phyloP scores from a whole-genome alignment of 1,284 basidiomycete species.

The Pseudozyma flocculosa region DNA sequence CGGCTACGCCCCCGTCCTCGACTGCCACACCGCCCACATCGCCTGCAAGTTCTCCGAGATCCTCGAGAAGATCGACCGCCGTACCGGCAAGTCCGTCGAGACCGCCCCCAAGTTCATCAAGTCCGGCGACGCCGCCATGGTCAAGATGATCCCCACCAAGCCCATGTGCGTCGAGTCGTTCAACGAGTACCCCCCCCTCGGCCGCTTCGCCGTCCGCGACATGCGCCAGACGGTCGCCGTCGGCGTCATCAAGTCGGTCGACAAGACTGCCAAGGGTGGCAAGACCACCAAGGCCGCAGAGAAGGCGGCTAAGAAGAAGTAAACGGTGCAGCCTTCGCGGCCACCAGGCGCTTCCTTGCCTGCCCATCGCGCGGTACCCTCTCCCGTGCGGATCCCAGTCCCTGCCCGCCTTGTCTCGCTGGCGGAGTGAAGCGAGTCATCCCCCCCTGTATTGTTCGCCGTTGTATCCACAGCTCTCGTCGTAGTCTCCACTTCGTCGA shows the following conservation, averaged over 20 bases:
- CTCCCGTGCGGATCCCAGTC: too few species aligned
- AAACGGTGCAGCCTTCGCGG: conserved; percentile 22
- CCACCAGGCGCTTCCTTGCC: too few species aligned
- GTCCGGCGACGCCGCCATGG: conserved; percentile 73
- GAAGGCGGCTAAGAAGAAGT: conserved; percentile 68
- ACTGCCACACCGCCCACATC: conserved; percentile 99
- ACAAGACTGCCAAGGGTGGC: conserved; percentile 43
- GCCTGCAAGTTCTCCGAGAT: conserved; percentile 99
- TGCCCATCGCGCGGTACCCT: too few species aligned
- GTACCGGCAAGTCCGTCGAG: conserved; percentile 91
- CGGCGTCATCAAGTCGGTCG: conserved; percentile 80
- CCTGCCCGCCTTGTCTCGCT: too few species aligned
- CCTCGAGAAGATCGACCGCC: conserved; percentile 95
- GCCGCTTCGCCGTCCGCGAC: conserved; percentile 78
- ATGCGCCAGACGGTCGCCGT: conserved; percentile 67
- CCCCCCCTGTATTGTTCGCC: too few species aligned
- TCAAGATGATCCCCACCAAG: conserved; percentile 95
- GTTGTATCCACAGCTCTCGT: too few species aligned
- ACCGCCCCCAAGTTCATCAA: conserved; percentile 83
- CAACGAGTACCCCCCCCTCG: conserved; percentile 97
- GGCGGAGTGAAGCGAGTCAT: too few species aligned
- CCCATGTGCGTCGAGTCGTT: conserved; percentile 98
- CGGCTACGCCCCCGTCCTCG: conserved; percentile 95
- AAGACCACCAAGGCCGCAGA: conserved; percentile 90
- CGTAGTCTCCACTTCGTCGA: too few species aligned